phyloP scores from a whole-genome alignment of 1,284 basidiomycete genomes.

The Wolfiporia cocos region DNA sequence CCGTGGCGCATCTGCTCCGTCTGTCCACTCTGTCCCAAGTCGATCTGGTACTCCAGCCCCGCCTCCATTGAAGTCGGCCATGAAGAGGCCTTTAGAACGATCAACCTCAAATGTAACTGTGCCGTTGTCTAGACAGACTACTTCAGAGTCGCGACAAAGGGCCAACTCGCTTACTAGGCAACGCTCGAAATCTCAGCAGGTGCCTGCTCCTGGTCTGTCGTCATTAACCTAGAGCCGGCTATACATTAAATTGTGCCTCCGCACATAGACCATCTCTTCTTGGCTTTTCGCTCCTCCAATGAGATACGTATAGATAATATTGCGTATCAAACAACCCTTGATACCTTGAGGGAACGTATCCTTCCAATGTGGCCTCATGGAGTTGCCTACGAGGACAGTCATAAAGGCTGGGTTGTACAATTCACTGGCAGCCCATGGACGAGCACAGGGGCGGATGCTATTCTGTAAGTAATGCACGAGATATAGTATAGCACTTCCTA shows the following conservation, averaged over 20 bases:
- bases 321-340: conserved; percentile 27
- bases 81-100: conserved; percentile 40
- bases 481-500: conserved; percentile 1
- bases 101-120: conserved; percentile 6
- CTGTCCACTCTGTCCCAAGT: conserved; percentile 11
- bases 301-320: conserved; percentile 37
- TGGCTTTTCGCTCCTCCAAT: conserved; percentile 29
- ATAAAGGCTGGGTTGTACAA: conserved; percentile 32
- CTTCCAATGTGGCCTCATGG: conserved; percentile 43
- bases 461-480: conserved; percentile 30
- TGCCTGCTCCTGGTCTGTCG: conserved; percentile 21
- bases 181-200: conserved; percentile 19
- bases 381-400: conserved; percentile 22
- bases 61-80: conserved; percentile 45
- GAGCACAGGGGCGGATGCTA: conserved; percentile 31
- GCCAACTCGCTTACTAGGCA: conserved; percentile 23
- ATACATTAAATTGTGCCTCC: not conserved
- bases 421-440: conserved; percentile 43
- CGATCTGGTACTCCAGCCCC: conserved; percentile 8
- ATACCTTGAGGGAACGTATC: conserved; percentile 35
- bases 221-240: not conserved
- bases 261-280: conserved; percentile 27
- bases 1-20: conserved; percentile 15
- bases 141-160: conserved; percentile 18
- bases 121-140: conserved; percentile 12